Percentiles rank a stretch among this genome's conserved stretches.
These are phyloP conservation scores for Tricholoma bakamatsutake DNA, from an alignment of 768 basidiomycete species.

Conservation along the genomic window DNA sequence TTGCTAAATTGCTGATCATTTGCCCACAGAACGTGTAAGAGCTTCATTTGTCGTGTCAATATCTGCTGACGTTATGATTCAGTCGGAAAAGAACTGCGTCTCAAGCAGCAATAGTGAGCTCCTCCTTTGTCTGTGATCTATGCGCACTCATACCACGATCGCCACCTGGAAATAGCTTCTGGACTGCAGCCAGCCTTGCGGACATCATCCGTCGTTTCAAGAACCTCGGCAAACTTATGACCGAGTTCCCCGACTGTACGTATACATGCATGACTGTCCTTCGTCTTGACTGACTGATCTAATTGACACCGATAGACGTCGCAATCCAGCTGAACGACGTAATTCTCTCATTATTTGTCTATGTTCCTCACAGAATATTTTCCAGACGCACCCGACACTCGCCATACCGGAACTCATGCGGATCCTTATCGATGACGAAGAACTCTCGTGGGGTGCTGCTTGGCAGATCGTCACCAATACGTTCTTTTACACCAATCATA, in stretches of 20 bases:
- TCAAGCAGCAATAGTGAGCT: constrained; percentile 87
- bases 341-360: neutral
- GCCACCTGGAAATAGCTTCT: constrained; percentile 44
- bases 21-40: constrained; percentile 37
- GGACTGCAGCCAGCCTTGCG: constrained; percentile 82
- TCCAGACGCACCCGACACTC: constrained; percentile 88
- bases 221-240: constrained; percentile 76
- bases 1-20: neutral
- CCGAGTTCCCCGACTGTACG: constrained; percentile 78
- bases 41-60: neutral
- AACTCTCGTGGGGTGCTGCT: constrained; percentile 73
- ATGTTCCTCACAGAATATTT: neutral
- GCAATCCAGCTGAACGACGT: constrained; percentile 96
- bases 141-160: neutral
- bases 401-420: constrained; percentile 96
- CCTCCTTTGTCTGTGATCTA: neutral
- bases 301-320: constrained; percentile 43
- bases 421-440: constrained; percentile 88
- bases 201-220: constrained; percentile 94
- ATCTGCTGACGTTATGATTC: neutral
- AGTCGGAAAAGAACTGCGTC: constrained; percentile 84
- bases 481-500: constrained; percentile 96
- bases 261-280: constrained; percentile 3
- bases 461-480: constrained; percentile 89
- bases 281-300: constrained; percentile 1